Evolutionary conservation across 768 basidiomycete species (phyloP).

Genomic region (Tylopilus sp.): DNA sequence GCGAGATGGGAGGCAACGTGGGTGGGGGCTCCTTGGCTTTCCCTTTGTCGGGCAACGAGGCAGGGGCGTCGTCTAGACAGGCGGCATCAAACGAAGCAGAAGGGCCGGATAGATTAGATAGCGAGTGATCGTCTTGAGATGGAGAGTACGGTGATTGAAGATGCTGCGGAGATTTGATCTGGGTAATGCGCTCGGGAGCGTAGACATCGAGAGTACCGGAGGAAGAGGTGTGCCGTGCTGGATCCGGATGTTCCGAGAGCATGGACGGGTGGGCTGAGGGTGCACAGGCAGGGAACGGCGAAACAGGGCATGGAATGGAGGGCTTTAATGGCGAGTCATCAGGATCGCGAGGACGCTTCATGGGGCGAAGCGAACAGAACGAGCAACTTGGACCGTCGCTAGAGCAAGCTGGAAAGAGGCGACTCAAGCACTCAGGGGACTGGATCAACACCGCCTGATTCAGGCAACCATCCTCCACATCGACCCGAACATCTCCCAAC

Average conservation of each 20-base stretch:
- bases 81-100: conserved; percentile 11
- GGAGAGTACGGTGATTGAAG: conserved; percentile 4
- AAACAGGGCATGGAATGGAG: background rate
- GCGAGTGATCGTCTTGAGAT: conserved; percentile 1
- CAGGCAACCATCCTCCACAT: background rate
- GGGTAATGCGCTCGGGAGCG: background rate
- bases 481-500: background rate
- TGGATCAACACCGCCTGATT: background rate
- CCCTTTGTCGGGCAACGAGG: conserved; percentile 45
- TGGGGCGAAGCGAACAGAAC: conserved; percentile 27
- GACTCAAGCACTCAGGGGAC: conserved; percentile 20
- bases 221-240: background rate
- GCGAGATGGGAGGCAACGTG: conserved; percentile 61
- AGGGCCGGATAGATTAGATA: conserved; percentile 28
- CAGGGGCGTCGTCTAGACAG: conserved; percentile 11
- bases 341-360: conserved; percentile 41
- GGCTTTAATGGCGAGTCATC: conserved; percentile 41
- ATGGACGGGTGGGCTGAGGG: conserved; percentile 14
- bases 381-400: conserved; percentile 15
- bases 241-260: conserved; percentile 15
- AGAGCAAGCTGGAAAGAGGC: conserved; percentile 27
- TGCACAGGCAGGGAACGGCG: background rate
- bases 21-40: conserved; percentile 54
- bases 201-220: background rate
- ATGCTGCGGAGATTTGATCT: conserved; percentile 1